phyloP scores from a whole-genome alignment of 257 asterid genomes.

The Ajuga chamaepitys region DNA sequence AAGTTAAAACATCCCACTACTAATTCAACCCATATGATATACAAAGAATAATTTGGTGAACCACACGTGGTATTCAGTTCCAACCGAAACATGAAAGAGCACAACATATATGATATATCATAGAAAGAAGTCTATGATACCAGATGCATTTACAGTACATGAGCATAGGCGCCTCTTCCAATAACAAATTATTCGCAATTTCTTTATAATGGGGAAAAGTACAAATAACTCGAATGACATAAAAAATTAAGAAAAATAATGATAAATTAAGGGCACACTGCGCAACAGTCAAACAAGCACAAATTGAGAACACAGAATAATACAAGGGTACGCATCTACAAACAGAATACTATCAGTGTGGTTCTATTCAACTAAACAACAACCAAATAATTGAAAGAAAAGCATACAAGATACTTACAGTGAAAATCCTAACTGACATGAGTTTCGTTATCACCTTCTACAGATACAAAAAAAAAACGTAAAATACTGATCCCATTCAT shows the following conservation, averaged over 20 bases:
- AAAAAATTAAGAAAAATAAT: not conserved
- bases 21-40: not conserved
- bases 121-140: not conserved
- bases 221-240: not conserved
- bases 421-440: not conserved
- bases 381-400: not conserved
- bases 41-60: not conserved
- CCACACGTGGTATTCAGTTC: not conserved
- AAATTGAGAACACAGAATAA: not conserved
- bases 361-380: not conserved
- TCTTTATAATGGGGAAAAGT: not conserved
- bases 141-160: conserved; percentile 2
- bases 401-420: not conserved
- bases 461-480: not conserved
- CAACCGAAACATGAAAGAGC: not conserved
- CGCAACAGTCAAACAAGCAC: not conserved
- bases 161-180: not conserved
- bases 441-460: not conserved
- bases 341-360: not conserved
- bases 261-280: not conserved
- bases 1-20: not conserved
- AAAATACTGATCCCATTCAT: conserved; percentile 3
- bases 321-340: not conserved
- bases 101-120: not conserved
- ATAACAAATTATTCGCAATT: not conserved